Percentiles rank a stretch among this genome's conserved stretches.
Conservation (phyloP, 2,329 filamentous ascomycete species). For the Fusarium clavum region DNA sequence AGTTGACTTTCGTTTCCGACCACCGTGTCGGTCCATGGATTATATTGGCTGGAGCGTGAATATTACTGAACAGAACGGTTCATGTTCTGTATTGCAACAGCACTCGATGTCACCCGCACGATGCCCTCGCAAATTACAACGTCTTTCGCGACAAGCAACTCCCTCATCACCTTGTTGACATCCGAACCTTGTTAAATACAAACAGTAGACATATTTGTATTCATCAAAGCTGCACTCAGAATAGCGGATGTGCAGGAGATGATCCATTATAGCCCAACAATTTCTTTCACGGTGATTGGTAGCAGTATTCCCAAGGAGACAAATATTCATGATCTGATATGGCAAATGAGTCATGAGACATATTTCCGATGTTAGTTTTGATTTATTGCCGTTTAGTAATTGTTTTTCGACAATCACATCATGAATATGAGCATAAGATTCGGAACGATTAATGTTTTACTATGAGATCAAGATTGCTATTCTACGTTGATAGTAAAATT, state of each 20-base stretch:
- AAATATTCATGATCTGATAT: not conserved
- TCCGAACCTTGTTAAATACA: not conserved
- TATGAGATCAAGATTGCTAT: not conserved
- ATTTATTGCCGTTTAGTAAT: not conserved
- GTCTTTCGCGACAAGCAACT: conserved; percentile 20
- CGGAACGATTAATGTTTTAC: not conserved
- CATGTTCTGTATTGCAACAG: not conserved
- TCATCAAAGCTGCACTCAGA: too few relatives aligned
- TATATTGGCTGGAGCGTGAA: not conserved
- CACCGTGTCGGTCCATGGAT: not conserved
- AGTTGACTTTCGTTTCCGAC: not conserved
- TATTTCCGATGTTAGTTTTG: not conserved
- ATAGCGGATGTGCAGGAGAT: not conserved
- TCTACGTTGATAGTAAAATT: not conserved
- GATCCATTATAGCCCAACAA: too few relatives aligned
- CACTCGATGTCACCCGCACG: not conserved
- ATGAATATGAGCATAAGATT: not conserved
- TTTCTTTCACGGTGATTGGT: not conserved
- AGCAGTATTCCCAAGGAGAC: not conserved
- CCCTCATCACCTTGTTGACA: conserved; percentile 2
- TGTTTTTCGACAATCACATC: not conserved
- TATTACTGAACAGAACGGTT: not conserved
- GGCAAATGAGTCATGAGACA: not conserved
- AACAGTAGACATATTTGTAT: not conserved
- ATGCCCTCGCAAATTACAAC: conserved; percentile 4